These are phyloP conservation scores for Colletotrichum cereale DNA, from an alignment of 2,329 filamentous ascomycete genomes.

Conservation along the genomic window DNA sequence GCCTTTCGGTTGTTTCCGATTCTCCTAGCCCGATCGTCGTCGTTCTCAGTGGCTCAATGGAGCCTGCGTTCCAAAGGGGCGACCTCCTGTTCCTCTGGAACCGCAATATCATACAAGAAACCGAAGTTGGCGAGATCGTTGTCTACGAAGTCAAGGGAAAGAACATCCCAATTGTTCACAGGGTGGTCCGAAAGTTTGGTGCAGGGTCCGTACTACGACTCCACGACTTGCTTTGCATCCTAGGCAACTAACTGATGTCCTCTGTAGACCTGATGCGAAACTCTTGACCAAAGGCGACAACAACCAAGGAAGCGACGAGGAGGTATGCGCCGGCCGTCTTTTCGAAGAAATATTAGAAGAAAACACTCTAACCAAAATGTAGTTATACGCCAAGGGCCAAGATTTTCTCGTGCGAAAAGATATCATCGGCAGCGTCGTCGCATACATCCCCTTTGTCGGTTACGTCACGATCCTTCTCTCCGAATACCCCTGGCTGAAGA, in stretches of 20 bases:
- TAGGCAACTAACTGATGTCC: background rate
- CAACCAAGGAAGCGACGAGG: slow-evolving; percentile 81
- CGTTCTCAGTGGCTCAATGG: slow-evolving; percentile 87
- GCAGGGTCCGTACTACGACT: slow-evolving; percentile 58
- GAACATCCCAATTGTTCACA: slow-evolving; percentile 97
- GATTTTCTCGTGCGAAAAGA: slow-evolving; percentile 88
- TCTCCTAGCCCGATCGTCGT: slow-evolving; percentile 84
- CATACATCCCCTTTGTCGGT: slow-evolving; percentile 93
- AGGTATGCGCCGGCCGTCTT: background rate
- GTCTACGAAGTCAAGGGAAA: slow-evolving; percentile 88
- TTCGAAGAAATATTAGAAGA: background rate
- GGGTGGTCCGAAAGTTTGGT: slow-evolving; percentile 83
- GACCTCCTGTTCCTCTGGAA: slow-evolving; percentile 85
- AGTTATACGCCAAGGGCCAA: slow-evolving; percentile 82
- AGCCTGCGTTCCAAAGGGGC: slow-evolving; percentile 84
- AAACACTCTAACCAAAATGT: background rate
- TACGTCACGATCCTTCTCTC: slow-evolving; percentile 97
- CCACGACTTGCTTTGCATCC: background rate
- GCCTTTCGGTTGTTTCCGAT: slow-evolving; percentile 82
- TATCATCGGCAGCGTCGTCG: slow-evolving; percentile 92
- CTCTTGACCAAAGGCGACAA: slow-evolving; percentile 98
- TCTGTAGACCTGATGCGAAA: slow-evolving; percentile 66
- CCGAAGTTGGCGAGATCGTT: slow-evolving; percentile 69
- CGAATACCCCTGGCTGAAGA: slow-evolving; percentile 98
- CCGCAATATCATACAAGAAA: slow-evolving; percentile 69